Evolutionary conservation across 202 grass and related monocot species (phyloP).

Genomic region (Panicum hallii): DNA sequence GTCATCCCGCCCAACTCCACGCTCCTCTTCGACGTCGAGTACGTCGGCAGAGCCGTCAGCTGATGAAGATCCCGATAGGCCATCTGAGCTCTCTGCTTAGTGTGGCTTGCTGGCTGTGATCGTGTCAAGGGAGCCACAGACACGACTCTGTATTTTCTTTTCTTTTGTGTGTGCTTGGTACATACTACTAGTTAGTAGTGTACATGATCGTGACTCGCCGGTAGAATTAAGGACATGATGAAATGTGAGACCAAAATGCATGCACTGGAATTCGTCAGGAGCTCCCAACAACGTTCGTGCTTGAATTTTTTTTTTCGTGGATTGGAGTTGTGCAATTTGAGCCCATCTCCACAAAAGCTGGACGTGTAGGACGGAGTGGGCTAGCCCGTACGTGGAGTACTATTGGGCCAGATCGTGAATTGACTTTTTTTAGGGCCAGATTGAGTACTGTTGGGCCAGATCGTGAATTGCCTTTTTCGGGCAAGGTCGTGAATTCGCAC

Average conservation of each 20-base stretch:
- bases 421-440: too few relatives aligned
- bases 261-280: not conserved
- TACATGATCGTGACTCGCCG: not conserved
- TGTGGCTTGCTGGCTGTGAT: not conserved
- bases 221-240: not conserved
- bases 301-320: not conserved
- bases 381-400: too few relatives aligned
- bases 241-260: not conserved
- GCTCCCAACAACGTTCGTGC: not conserved
- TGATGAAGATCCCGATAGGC: not conserved
- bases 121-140: not conserved
- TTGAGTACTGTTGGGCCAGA: not conserved
- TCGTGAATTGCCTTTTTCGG: not conserved
- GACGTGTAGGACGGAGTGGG: too few relatives aligned
- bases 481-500: not conserved
- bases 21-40: slow-evolving; percentile 95
- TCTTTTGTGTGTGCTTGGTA: not conserved
- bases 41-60: slow-evolving; percentile 54
- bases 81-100: not conserved
- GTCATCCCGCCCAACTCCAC: slow-evolving; percentile 90
- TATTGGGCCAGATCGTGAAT: too few relatives aligned
- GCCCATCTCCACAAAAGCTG: too few relatives aligned
- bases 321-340: not conserved
- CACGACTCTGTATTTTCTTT: not conserved
- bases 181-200: not conserved